Evolutionary conservation across 345 rosid genomes (phyloP).

Genomic region (rapeseed (Brassica napus)): Da-Ae NC_063446.1:29304501-29305000

Average conservation of each 20-base stretch:
- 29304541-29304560: too few species aligned
- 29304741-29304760: conserved; percentile 15
- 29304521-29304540: too few species aligned
- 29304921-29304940: background rate
- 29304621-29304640: conserved; percentile 25
- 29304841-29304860: background rate
- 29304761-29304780: conserved; percentile 3
- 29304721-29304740: background rate
- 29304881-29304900: background rate
- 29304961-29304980: background rate
- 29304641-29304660: conserved; percentile 40
- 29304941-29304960: conserved; percentile 1
- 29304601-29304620: conserved; percentile 40
- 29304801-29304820: background rate
- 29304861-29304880: background rate
- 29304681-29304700: conserved; percentile 43
- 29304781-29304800: background rate
- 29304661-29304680: conserved; percentile 41
- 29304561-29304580: conserved; percentile 29
- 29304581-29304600: conserved; percentile 39
- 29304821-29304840: background rate
- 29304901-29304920: background rate
- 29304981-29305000: background rate
- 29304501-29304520: too few species aligned
- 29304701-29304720: conserved; percentile 28